Percentiles rank a stretch among this genome's conserved stretches.
These are phyloP conservation scores for Rhodotorula sp. DNA, from an alignment of 1,284 basidiomycete genomes.

Conservation along the genomic window DNA sequence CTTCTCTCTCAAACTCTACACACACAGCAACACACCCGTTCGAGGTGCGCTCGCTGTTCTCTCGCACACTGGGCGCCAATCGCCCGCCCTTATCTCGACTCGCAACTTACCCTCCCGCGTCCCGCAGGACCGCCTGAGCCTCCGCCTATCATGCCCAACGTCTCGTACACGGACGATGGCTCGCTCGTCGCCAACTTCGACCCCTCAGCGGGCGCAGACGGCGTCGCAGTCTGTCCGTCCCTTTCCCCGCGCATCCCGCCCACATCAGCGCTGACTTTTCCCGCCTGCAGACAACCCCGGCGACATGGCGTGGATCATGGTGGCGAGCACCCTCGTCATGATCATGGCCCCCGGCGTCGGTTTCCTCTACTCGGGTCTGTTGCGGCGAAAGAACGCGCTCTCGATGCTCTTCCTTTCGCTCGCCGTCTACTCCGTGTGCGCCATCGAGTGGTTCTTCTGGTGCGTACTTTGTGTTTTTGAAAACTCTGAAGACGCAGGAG, in stretches of 20 bases:
- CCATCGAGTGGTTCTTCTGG: conserved; percentile 54
- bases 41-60: not conserved
- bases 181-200: conserved; percentile 21
- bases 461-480: too few species aligned
- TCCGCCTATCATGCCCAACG: conserved; percentile 21
- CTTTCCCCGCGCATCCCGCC: not conserved
- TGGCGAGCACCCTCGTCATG: conserved; percentile 62
- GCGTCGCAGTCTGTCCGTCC: conserved; percentile 12
- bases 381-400: conserved; percentile 67
- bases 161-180: conserved; percentile 30
- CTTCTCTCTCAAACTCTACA: not conserved
- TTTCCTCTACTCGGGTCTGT: conserved; percentile 37
- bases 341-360: conserved; percentile 62
- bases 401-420: conserved; percentile 87
- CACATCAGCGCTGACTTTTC: not conserved
- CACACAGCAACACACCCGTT: not conserved
- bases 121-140: not conserved
- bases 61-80: not conserved
- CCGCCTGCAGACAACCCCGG: conserved; percentile 19
- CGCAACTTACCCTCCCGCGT: not conserved
- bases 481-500: too few species aligned
- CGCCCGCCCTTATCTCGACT: not conserved
- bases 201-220: conserved; percentile 3
- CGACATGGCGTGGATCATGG: conserved; percentile 33
- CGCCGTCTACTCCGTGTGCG: conserved; percentile 69